Percentiles rank a stretch among this genome's conserved stretches.
phyloP scores from a whole-genome alignment of 148 eudicot genomes.

The Camellia sinensis region DNA sequence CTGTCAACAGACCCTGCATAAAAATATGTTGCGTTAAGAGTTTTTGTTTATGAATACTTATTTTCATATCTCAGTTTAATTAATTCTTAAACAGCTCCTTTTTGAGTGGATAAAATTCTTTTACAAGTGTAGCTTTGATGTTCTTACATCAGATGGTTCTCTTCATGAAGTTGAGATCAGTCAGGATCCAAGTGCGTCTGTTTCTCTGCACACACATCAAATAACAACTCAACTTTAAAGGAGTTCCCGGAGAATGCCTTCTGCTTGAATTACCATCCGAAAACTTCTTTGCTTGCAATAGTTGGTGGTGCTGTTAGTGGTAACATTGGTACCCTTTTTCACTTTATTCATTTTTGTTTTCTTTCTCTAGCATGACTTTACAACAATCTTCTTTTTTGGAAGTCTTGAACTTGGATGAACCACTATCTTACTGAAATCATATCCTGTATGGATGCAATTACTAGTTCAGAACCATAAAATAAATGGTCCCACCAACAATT shows the following conservation, averaged over 20 bases:
- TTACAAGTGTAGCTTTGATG: slow-evolving; percentile 75
- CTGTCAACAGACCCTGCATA: background rate
- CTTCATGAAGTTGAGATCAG: slow-evolving; percentile 77
- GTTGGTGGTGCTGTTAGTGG: slow-evolving; percentile 51
- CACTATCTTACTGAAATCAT: background rate
- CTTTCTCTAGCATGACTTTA: background rate
- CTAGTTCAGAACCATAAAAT: background rate
- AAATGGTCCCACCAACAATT: background rate
- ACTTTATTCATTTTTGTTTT: slow-evolving; percentile 12
- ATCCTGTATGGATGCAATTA: background rate
- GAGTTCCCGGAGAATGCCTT: slow-evolving; percentile 43
- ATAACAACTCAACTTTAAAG: slow-evolving; percentile 36
- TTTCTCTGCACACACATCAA: slow-evolving; percentile 48
- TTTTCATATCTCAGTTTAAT: background rate
- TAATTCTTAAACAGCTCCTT: background rate
- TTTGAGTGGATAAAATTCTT: slow-evolving; percentile 17
- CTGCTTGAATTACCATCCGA: slow-evolving; percentile 59
- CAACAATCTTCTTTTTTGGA: background rate
- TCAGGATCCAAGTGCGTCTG: slow-evolving; percentile 70
- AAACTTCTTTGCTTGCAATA: slow-evolving; percentile 55
- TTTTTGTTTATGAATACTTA: background rate
- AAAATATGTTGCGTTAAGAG: background rate
- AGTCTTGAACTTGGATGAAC: background rate
- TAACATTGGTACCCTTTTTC: slow-evolving; percentile 35
- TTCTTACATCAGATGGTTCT: slow-evolving; percentile 77